Percentiles rank a stretch among this genome's conserved stretches.
Evolutionary conservation across 2,329 filamentous ascomycete species (phyloP).

Genomic region (Grosmannia serpens): DNA sequence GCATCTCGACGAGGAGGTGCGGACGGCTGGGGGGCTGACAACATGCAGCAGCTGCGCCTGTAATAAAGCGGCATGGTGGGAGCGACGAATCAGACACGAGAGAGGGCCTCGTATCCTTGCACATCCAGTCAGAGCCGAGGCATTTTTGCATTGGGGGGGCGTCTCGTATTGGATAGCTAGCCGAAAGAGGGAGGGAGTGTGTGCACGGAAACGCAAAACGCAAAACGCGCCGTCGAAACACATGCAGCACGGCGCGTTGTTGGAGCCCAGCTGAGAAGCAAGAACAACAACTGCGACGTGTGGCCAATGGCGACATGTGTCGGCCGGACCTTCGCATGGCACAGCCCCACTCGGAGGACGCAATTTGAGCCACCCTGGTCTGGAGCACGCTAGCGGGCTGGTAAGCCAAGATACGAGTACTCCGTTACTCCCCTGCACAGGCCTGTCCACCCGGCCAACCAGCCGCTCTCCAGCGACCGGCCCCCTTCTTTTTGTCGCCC

Average conservation of each 20-base stretch:
- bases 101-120: too few species aligned
- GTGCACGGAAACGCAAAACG: too few species aligned
- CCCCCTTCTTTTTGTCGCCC: slow-evolving; percentile 9
- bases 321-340: neutral
- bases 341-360: neutral
- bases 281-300: neutral
- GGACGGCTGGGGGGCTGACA: slow-evolving; percentile 67
- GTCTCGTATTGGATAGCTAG: too few species aligned
- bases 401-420: too few species aligned
- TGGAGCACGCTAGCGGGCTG: neutral
- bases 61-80: slow-evolving; percentile 22
- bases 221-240: neutral
- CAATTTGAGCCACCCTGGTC: neutral
- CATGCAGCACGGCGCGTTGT: neutral
- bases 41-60: slow-evolving; percentile 51
- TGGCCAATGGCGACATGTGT: neutral
- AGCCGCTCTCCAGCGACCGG: neutral
- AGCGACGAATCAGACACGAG: neutral
- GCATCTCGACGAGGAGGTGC: slow-evolving; percentile 78
- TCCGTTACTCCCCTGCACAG: too few species aligned
- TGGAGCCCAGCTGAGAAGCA: neutral
- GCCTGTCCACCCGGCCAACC: neutral
- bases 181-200: too few species aligned
- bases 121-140: too few species aligned
- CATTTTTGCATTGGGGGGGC: too few species aligned